Evolutionary conservation across 163 green algal genomes (phyloP).

Genomic region (Chlorella variabilis): DNA sequence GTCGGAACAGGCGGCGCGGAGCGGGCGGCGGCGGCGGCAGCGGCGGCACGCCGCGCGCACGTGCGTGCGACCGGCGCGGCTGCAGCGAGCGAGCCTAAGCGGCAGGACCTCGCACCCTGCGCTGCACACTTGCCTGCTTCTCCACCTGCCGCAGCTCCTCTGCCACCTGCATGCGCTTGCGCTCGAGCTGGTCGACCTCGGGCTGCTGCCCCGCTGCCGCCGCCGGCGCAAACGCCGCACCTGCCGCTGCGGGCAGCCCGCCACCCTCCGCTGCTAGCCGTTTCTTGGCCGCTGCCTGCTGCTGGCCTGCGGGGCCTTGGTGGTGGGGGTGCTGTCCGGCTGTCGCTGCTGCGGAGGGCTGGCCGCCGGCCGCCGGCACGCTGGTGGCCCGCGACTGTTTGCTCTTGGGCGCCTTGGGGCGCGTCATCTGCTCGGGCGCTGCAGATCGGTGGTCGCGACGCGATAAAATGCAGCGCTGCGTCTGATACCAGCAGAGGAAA

Average conservation of each 20-base stretch:
- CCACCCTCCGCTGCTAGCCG: not conserved
- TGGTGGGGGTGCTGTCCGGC: not conserved
- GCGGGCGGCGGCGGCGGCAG: not conserved
- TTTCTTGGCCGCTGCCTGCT: conserved; percentile 18
- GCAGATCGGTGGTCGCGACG: no score
- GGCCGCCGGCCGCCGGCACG: not conserved
- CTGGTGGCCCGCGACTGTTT: not conserved
- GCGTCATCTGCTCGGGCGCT: conserved; percentile 18
- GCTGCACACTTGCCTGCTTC: conserved; percentile 26
- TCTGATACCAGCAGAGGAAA: no score
- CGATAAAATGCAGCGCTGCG: no score
- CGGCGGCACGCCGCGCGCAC: not conserved
- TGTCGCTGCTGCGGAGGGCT: not conserved
- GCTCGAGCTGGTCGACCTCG: conserved; percentile 46
- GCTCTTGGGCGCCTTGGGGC: conserved; percentile 20
- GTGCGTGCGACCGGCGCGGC: not conserved
- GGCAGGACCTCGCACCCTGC: not conserved
- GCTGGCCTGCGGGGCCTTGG: not conserved
- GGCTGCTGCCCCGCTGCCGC: conserved; percentile 13
- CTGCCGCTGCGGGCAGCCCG: not conserved
- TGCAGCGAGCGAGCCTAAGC: not conserved
- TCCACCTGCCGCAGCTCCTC: conserved; percentile 57
- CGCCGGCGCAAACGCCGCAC: not conserved
- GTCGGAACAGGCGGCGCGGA: no score
- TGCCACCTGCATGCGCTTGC: conserved; percentile 35